Evolutionary conservation across 2,329 filamentous ascomycete species (phyloP), one percentile per base, ranked within the genome.

Genomic region (Sordariomycetes sp.): DNA sequence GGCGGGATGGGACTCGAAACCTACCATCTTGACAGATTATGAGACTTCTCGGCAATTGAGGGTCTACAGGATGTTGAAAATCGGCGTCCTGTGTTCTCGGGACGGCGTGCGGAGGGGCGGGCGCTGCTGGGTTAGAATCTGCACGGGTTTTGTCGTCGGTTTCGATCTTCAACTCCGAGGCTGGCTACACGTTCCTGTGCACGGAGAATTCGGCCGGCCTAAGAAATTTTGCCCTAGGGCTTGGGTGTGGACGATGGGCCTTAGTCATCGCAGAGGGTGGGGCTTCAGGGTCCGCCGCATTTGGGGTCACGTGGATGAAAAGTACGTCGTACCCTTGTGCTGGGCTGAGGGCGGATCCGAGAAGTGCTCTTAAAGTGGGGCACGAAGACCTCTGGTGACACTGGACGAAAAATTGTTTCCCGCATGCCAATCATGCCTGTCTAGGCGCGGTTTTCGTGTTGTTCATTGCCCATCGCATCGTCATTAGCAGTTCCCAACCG

Each of bases 91-190:
- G 53, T 54, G 24, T 20, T 57, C 32, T 53, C 34, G 53, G 40
- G 40, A 46, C 40, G 40, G 40, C n/a, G 40, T 46, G 40, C 40
- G 40, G 40, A 46, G 46, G 46, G 58, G 71, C 69, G 71, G 66
- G 58, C 66, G 67, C 63, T 53, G 46, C 57, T 59, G 58, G 50
- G 58, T 59, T 54, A 25, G 50, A 61, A 46, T 56, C 54, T 58
- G 37, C 57, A 35, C 28, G 28, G 28, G 28, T 32, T 32, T 50
- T 50, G 56, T 57, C 61, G 58, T 56, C 59, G 53, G 58, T 60
- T 57, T 48, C 53, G 59, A 50, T n/a, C 51, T 61, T 55, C 43
- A 54, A 40, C 34, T 25, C 48, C 50, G 20, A 43, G 48, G 48
- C 55, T 50, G 46, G 48, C 46, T 52, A 57, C 55, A 53, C 55